Conservation (phyloP, 352 stramenopile genomes). For the Sclerospora graminicola region DNA sequence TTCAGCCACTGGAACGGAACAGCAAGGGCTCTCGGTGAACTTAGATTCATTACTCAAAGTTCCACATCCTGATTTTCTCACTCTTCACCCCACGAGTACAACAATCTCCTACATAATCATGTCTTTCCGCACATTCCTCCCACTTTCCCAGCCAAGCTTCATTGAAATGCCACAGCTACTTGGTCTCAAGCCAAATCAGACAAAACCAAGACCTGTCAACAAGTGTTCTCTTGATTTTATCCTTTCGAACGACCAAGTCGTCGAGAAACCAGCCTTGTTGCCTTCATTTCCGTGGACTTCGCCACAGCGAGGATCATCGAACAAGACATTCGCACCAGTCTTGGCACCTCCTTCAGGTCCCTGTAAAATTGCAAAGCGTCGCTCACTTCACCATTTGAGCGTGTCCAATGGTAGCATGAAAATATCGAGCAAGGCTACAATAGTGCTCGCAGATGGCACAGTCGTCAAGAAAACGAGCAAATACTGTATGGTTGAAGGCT, state of each 20-base stretch:
- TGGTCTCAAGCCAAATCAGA: constrained; percentile 13
- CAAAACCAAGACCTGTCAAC: constrained; percentile 19
- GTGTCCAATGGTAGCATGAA: constrained; percentile 19
- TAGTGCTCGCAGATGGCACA: constrained; percentile 10
- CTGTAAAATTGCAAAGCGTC: constrained; percentile 22
- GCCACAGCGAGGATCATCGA: constrained; percentile 20
- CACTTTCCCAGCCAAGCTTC: constrained; percentile 25
- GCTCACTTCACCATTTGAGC: constrained; percentile 18
- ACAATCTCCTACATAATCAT: constrained; percentile 14
- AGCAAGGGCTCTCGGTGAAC: constrained; percentile 26
- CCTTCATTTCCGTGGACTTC: constrained; percentile 22
- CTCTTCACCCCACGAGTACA: constrained; percentile 22
- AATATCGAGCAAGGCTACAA: constrained; percentile 14
- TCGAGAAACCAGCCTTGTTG: constrained; percentile 13
- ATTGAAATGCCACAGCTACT: constrained; percentile 29
- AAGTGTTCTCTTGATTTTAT: constrained; percentile 52
- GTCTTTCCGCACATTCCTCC: constrained; percentile 30
- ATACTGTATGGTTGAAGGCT: constrained; percentile 44
- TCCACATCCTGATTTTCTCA: constrained; percentile 27
- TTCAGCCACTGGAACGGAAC: constrained; percentile 12
- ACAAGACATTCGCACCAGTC: constrained; percentile 27
- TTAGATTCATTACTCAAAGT: neutral
- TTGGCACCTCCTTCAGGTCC: constrained; percentile 19
- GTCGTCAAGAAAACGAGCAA: constrained; percentile 44
- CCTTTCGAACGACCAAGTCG: constrained; percentile 18